Base-by-base conservation (phyloP, 1,284 basidiomycete species). In the Pseudozyma sp. region DNA sequence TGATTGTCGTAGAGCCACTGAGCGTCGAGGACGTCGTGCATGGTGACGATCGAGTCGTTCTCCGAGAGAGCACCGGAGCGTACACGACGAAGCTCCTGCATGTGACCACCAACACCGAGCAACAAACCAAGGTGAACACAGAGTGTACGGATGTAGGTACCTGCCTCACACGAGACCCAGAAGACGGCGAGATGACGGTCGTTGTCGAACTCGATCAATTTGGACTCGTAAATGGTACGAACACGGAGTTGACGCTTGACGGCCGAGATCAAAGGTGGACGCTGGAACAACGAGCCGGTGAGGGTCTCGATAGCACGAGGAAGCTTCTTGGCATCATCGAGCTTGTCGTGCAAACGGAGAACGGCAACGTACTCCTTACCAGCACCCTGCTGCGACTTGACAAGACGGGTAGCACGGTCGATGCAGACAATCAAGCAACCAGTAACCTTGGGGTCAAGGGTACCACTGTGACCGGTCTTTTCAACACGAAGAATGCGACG, bases 301-400 rank as follows among this genome's bases (percentile, higher is more conserved):
- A 99, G 89, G 47, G 97, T 99, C 87, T 98, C 95, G 73, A 99
- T 90, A 38, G 94, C 94, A 70, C 95, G 91, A 52, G 95, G 93
- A 73, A 99, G 91, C 44, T 93, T 90, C 74, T 93, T 90, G 65
- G 94, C 91, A 80, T 92, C 92, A 43, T 91, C 88, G 34, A 98
- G 89, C 59, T 88, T 88, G 71, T 92, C 91, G 88, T 99, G 97
- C 53, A 99, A 88, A 70, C 97, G 91, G 40, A 98, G 89, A 54
- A 99, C 95, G 83, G 93, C 94, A 72, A 99, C 95, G 85, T 99
- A 99, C 86, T 99, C 96, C 88, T 99, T 99, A 82, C 96, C 96
- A 86, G 95, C 95, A 59, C 94, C 93, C 86, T 97, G 95, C 85
- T 97, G 96, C 40, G 94, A 97, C 87, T 99, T 99, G 72, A 99